Evolutionary conservation across 371 early-diverging fungal genomes (phyloP), one percentile per base, ranked within the genome.

Genomic region (Mucor lusitanicus): DNA sequence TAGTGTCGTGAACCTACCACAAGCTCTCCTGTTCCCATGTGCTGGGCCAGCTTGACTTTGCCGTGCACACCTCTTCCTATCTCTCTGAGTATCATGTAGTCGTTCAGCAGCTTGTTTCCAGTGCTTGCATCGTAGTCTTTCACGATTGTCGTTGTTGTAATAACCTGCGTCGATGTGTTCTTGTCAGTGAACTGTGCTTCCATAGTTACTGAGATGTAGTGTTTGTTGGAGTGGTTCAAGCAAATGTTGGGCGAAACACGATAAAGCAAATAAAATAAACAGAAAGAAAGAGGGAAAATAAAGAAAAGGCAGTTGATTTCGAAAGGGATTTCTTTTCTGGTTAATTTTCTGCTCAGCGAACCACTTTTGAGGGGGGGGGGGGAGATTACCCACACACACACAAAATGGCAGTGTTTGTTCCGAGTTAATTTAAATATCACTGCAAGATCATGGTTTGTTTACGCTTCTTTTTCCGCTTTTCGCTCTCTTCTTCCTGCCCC

Each of bases 11-110:
- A 35, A 35, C 2, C 58, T 86, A 93, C 94, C 68, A 89, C 91
- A 13, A 87, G 82, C 66, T 93, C 89, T 40, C 88, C 88, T 0
- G 92, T 92, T n/a, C 87, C 81, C 21, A 84, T 84, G 71, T 96
- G 94, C 27, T 87, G 82, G 37, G 91, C 92, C 30, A 97, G 82
- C 77, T 97, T 95, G 40, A 98, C 99, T 82, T 96, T 97, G 25
- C 98, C 99, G 68, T 97, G 97, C 11, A 92, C 92, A 21, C 99
- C 99, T 59, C 96, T 85, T 17, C 99, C 99, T n/a, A 98, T 83
- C 75, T 96, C 96, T 64, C 79, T 83, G 12, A 96, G 74, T 15
- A 98, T 87, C 87, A 95, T 89, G 80, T 96, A 98, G 61, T 95
- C 85, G 81, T 98, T 98, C 70, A 98, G 91, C 81, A 91, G 87